Percentiles rank a stretch among this genome's conserved stretches.
phyloP scores from a whole-genome alignment of 768 basidiomycete genomes.

The Dendrothele bispora region DNA sequence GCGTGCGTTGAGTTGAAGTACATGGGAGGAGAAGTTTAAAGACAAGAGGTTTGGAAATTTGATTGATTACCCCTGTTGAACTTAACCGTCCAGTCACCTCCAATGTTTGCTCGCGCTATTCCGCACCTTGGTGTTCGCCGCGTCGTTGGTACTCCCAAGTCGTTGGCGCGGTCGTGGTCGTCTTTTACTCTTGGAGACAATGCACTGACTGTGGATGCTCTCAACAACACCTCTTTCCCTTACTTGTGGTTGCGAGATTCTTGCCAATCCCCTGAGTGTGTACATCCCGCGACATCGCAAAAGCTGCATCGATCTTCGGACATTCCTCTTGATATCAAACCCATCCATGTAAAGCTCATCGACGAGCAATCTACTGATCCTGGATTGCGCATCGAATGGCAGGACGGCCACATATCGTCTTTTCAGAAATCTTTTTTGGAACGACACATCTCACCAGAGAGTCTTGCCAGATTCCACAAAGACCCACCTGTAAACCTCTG shows the following conservation, averaged over 20 bases:
- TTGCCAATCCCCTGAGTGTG: slow-evolving; percentile 68
- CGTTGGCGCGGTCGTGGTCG: background rate
- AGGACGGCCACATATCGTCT: slow-evolving; percentile 58
- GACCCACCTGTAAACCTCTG: slow-evolving; percentile 43
- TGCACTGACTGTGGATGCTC: slow-evolving; percentile 1
- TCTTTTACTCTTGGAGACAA: background rate
- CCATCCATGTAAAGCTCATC: slow-evolving; percentile 37
- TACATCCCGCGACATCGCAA: slow-evolving; percentile 80
- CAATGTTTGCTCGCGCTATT: too few species aligned
- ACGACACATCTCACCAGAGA: slow-evolving; percentile 39
- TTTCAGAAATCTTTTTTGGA: slow-evolving; percentile 50
- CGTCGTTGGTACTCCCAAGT: too few species aligned
- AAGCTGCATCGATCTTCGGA: slow-evolving; percentile 74
- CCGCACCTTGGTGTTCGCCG: too few species aligned
- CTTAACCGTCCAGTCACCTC: too few species aligned
- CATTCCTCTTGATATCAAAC: slow-evolving; percentile 49
- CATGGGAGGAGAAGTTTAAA: too few species aligned
- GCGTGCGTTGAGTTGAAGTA: too few species aligned
- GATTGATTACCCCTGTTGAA: too few species aligned
- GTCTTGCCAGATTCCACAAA: slow-evolving; percentile 43
- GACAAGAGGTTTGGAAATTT: too few species aligned
- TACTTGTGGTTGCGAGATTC: slow-evolving; percentile 85
- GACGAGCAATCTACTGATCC: slow-evolving; percentile 45
- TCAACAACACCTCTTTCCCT: slow-evolving; percentile 53
- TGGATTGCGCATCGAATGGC: slow-evolving; percentile 40